Percentiles rank a stretch among this genome's conserved stretches.
These are phyloP conservation scores for Sphagnum magellanicum DNA, from an alignment of 228 moss, liverwort and hornwort species.

Conservation along the genomic window DNA sequence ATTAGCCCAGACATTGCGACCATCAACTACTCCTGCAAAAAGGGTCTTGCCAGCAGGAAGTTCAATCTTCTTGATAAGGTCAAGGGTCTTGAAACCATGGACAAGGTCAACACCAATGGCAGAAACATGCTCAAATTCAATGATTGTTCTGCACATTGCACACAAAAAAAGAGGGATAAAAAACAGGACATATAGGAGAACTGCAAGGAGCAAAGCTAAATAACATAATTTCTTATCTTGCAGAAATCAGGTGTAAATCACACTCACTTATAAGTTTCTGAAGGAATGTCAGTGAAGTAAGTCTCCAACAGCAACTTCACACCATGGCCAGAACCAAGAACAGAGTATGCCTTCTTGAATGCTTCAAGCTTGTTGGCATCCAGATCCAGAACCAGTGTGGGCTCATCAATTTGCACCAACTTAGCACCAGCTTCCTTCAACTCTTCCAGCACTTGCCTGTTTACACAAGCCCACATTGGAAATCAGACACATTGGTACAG, in stretches of 20 bases:
- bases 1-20: slow-evolving; percentile 68
- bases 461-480: no score
- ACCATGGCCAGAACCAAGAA: slow-evolving; percentile 28
- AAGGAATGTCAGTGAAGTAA: slow-evolving; percentile 80
- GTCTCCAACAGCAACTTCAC: slow-evolving; percentile 64
- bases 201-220: no score
- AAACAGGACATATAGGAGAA: no score
- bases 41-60: slow-evolving; percentile 29
- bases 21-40: slow-evolving; percentile 79
- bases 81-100: slow-evolving; percentile 57
- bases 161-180: no score
- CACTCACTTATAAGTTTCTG: slow-evolving; percentile 56
- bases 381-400: slow-evolving; percentile 69
- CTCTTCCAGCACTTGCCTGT: slow-evolving; percentile 27
- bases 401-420: slow-evolving; percentile 30
- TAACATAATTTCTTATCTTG: no score
- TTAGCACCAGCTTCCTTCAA: slow-evolving; percentile 55
- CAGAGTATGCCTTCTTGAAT: slow-evolving; percentile 26
- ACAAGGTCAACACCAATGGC: slow-evolving; percentile 81
- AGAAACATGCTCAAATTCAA: slow-evolving; percentile 29
- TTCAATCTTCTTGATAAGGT: slow-evolving; percentile 58
- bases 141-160: slow-evolving; percentile 29
- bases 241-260: not conserved
- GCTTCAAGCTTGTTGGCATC: slow-evolving; percentile 42
- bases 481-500: no score